phyloP scores from a whole-genome alignment of 1,284 basidiomycete genomes.

The Cutaneotrichosporon arboriforme region DNA sequence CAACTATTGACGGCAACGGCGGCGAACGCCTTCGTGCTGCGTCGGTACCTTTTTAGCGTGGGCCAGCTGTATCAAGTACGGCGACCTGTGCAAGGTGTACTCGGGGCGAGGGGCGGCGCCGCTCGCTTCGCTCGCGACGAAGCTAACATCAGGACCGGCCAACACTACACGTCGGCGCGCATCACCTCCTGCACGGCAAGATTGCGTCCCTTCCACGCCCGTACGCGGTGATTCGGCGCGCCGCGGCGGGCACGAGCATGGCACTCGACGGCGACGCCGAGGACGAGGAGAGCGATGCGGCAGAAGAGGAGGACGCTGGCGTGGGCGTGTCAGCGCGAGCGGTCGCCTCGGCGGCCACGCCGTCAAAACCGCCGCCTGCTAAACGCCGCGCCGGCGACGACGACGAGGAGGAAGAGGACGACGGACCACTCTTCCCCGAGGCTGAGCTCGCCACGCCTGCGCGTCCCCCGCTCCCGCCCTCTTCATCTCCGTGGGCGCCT shows the following conservation, averaged over 20 bases:
- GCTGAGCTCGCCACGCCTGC: slow-evolving; percentile 10
- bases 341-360: not conserved
- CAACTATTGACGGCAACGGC: too few species aligned
- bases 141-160: slow-evolving; percentile 60
- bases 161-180: slow-evolving; percentile 67
- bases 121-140: not conserved
- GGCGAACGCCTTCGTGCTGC: too few species aligned
- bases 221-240: slow-evolving; percentile 56
- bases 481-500: slow-evolving; percentile 17
- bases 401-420: slow-evolving; percentile 29
- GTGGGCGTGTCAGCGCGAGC: slow-evolving; percentile 5
- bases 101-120: too few species aligned
- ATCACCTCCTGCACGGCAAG: slow-evolving; percentile 84
- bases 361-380: not conserved
- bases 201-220: slow-evolving; percentile 69
- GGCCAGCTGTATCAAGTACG: not conserved
- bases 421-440: slow-evolving; percentile 27
- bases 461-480: not conserved
- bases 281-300: slow-evolving; percentile 20
- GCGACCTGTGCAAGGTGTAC: not conserved
- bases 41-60: too few species aligned
- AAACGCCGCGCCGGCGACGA: slow-evolving; percentile 2
- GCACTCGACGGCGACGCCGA: slow-evolving; percentile 18
- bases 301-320: slow-evolving; percentile 16
- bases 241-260: slow-evolving; percentile 1